These are phyloP conservation scores for Apiotrichum akiyoshidainum DNA, from an alignment of 1,284 basidiomycete genomes.

Conservation along the genomic window DNA sequence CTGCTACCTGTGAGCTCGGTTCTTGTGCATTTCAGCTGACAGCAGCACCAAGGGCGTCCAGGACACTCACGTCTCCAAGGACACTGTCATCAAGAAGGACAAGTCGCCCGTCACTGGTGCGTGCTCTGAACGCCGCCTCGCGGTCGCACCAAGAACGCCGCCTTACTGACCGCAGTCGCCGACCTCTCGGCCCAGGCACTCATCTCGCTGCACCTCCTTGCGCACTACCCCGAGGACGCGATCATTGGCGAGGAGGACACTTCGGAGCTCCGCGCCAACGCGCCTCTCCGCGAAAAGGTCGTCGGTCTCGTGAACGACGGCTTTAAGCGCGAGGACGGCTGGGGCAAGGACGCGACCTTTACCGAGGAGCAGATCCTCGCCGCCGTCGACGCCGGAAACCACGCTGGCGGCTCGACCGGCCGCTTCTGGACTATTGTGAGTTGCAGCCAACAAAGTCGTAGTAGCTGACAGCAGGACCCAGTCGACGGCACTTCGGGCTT, in stretches of 20 bases:
- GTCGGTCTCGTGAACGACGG: slow-evolving; percentile 80
- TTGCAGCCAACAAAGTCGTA: slow-evolving; percentile 28
- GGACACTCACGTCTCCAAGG: slow-evolving; percentile 77
- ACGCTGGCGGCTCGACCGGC: slow-evolving; percentile 70
- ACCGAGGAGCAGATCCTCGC: slow-evolving; percentile 61
- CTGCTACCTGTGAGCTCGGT: slow-evolving; percentile 55
- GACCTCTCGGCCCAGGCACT: slow-evolving; percentile 89
- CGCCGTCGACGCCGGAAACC: slow-evolving; percentile 81
- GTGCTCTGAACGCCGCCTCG: neutral
- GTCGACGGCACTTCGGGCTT: slow-evolving; percentile 60
- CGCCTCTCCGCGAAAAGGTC: slow-evolving; percentile 66
- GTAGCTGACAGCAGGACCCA: slow-evolving; percentile 32
- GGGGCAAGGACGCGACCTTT: slow-evolving; percentile 38
- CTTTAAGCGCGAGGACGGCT: slow-evolving; percentile 51
- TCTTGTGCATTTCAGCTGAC: neutral
- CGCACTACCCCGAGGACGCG: slow-evolving; percentile 76
- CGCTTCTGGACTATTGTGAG: slow-evolving; percentile 60
- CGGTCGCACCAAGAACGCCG: too few species aligned
- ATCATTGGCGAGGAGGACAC: slow-evolving; percentile 98
- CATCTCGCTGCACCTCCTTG: slow-evolving; percentile 70
- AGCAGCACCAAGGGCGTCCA: slow-evolving; percentile 78
- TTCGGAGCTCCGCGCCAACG: slow-evolving; percentile 63
- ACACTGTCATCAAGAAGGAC: slow-evolving; percentile 87
- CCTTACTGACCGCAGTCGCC: slow-evolving; percentile 62
- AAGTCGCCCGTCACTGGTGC: slow-evolving; percentile 92